These are phyloP conservation scores for Phalaenopsis hybrid DNA, from an alignment of 116 monocot species.

Conservation along the genomic window DNA sequence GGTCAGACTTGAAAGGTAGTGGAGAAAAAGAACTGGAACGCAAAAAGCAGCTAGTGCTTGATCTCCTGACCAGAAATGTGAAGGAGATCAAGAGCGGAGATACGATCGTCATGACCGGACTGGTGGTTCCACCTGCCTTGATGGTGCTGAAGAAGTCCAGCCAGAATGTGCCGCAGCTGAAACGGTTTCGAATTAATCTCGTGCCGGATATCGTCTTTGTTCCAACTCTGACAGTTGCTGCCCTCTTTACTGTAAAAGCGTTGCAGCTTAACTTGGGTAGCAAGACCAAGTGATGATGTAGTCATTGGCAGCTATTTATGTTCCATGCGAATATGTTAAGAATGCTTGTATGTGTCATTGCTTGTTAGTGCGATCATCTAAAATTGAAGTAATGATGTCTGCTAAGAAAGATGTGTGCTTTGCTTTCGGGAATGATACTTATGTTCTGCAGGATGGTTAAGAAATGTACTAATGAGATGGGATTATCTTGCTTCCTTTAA, in stretches of 20 bases:
- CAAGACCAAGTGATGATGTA: background rate
- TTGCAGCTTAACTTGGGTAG: slow-evolving; percentile 19
- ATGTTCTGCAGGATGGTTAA: no score
- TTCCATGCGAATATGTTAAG: background rate
- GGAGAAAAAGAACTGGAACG: background rate
- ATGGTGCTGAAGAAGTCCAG: slow-evolving; percentile 44
- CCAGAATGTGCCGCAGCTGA: slow-evolving; percentile 32
- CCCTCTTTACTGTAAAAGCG: slow-evolving; percentile 30
- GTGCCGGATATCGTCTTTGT: slow-evolving; percentile 57
- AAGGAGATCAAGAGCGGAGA: background rate
- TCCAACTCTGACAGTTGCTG: slow-evolving; percentile 35
- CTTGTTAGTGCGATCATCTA: background rate
- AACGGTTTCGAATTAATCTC: slow-evolving; percentile 43
- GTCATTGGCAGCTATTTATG: no score
- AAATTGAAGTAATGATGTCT: background rate
- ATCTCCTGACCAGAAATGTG: slow-evolving; percentile 14
- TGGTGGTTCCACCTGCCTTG: slow-evolving; percentile 49
- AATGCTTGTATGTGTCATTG: background rate
- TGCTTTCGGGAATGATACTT: no score
- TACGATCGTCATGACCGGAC: slow-evolving; percentile 30
- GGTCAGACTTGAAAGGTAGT: background rate
- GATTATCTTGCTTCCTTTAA: no score
- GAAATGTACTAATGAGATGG: no score
- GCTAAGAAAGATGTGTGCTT: no score
- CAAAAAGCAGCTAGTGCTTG: slow-evolving; percentile 5